Evolutionary conservation across 2,329 filamentous ascomycete genomes (phyloP), one percentile per base, ranked within the genome.

Genomic region (Pezicula rhizophila): DNA sequence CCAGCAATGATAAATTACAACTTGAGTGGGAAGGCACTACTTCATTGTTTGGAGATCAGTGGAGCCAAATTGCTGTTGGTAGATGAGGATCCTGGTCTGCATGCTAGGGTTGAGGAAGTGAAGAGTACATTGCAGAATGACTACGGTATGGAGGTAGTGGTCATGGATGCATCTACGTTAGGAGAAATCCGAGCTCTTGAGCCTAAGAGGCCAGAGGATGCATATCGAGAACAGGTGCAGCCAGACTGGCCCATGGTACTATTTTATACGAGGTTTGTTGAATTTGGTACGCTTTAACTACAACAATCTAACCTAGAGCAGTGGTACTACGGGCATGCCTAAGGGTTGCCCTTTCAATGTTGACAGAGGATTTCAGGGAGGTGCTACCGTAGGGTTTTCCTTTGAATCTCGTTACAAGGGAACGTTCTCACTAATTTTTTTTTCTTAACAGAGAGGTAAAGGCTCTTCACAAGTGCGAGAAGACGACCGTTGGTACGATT

Each of bases 1-100:
- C 85, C 85, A 0, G 84, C 85, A 0, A 76, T 85, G 65, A 83
- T 89, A 62, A 89, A 89, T 62, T 80, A 84, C 62, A 83, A 88
- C 59, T 68, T 89, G 7, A 71, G 75, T 7, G 80, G 78, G 0
- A 76, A 82, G 54, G 78, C 82, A 1, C 64, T 89, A 54, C 58
- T 86, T 41, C 84, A 88, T 64, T 87, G 82, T 47, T 61, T 88
- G 33, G 73, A 71, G 51, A 73, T 85, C 46, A 78, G 77, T 43
- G 73, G 72, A 4, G 72, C 79, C 3, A 73, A 68, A 38, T 51
- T 85, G 34, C 60, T 87, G 3, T 60, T 87, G 1, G 76, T 84
- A 8, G 84, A 85, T 49, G 72, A 76, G 2, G 73, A 80, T 20
- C 61, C 66, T 0, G 76, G 69, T 2, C 76, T 82, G 37, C 65